A percentile compares a stretch with the other conserved stretches of the same genome.
Evolutionary conservation across 1,139 yeast species (phyloP).

Genomic region (Lodderomyces jiufengensis): DNA sequence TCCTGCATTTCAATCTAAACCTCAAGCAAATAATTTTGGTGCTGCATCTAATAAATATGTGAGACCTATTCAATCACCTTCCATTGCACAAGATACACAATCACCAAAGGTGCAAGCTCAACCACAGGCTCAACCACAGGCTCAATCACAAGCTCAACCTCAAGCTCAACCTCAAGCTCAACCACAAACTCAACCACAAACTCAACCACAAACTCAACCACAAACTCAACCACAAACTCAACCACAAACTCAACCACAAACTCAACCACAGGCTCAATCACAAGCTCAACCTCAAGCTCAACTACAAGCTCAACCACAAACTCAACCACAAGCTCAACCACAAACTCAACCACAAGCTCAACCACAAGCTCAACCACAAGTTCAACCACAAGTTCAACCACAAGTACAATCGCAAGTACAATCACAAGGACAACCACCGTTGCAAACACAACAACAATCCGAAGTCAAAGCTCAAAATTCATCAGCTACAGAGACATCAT

Average conservation of each 20-base stretch:
- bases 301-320: neutral
- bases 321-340: neutral
- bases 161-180: neutral
- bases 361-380: neutral
- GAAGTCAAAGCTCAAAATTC: neutral
- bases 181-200: neutral
- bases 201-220: neutral
- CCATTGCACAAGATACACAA: neutral
- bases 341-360: neutral
- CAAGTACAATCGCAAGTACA: slow-evolving; percentile 1
- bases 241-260: no score
- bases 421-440: slow-evolving; percentile 1
- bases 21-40: slow-evolving; percentile 5
- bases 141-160: slow-evolving; percentile 1
- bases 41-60: neutral
- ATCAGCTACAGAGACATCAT: slow-evolving; percentile 15
- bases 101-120: neutral
- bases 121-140: neutral
- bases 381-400: neutral
- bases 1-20: slow-evolving; percentile 4
- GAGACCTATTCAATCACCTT: no score
- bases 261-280: slow-evolving; percentile 1
- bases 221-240: neutral
- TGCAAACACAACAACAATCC: neutral
- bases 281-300: slow-evolving; percentile 2